Conservation (phyloP, 768 basidiomycete genomes). For the Pisolithus tinctorius region DNA sequence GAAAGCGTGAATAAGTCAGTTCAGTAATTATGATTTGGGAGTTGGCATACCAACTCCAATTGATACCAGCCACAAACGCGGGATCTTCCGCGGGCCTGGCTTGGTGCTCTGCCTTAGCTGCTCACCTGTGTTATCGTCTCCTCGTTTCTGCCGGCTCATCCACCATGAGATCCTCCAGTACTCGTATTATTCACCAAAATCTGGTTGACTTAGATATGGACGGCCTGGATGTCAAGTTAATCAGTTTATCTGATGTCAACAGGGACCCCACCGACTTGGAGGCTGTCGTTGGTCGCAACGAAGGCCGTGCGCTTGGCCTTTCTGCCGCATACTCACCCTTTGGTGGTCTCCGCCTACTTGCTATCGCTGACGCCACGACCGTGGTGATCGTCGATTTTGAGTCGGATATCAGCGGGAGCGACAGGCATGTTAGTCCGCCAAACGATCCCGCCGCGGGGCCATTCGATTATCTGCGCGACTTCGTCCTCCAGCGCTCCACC, state of each 20-base stretch:
- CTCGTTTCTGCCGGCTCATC: background rate
- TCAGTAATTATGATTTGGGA: too few relatives aligned
- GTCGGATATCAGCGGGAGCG: constrained; percentile 19
- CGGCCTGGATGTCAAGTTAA: constrained; percentile 8
- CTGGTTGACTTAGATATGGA: constrained; percentile 20
- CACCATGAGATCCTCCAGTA: constrained; percentile 7
- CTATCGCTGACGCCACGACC: constrained; percentile 21
- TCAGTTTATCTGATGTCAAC: constrained; percentile 17
- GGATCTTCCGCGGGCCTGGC: too few relatives aligned
- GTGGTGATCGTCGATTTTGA: constrained; percentile 22
- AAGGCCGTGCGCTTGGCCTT: constrained; percentile 26
- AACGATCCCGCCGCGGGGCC: constrained; percentile 11
- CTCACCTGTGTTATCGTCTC: background rate
- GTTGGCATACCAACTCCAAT: too few relatives aligned
- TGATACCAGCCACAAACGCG: too few relatives aligned
- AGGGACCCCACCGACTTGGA: constrained; percentile 16
- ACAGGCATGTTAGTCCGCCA: constrained; percentile 24
- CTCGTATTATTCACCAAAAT: constrained; percentile 20
- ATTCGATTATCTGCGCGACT: constrained; percentile 21
- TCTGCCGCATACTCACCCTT: constrained; percentile 18
- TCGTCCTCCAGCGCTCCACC: constrained; percentile 21
- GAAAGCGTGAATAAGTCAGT: too few relatives aligned
- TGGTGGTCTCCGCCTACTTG: constrained; percentile 20
- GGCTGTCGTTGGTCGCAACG: constrained; percentile 27
- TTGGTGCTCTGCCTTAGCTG: background rate